Percentiles rank a stretch among this genome's conserved stretches.
phyloP scores from a whole-genome alignment of 2,329 filamentous ascomycete species.

The Xylariales sp. region DNA sequence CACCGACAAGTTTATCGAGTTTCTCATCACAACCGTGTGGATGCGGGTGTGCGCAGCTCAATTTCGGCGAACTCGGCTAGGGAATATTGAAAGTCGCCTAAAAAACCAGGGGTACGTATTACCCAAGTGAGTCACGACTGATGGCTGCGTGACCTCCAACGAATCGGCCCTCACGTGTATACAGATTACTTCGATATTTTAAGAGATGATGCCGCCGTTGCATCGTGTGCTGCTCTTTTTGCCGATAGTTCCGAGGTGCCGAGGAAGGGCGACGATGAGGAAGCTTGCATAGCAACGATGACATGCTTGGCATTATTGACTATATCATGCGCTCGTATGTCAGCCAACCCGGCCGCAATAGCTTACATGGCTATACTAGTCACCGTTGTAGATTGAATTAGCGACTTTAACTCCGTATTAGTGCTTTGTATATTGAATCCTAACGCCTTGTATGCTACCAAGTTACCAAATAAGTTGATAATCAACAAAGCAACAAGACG shows the following conservation, averaged over 20 bases:
- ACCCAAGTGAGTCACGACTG: conserved; percentile 9
- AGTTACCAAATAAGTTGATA: too few relatives aligned
- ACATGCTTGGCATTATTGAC: too few relatives aligned
- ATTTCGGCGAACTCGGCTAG: background rate
- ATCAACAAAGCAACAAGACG: too few relatives aligned
- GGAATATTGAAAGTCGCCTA: background rate
- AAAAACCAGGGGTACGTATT: conserved; percentile 6
- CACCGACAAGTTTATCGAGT: background rate
- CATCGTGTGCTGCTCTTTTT: background rate
- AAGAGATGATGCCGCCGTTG: background rate
- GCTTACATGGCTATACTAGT: too few relatives aligned
- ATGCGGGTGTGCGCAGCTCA: background rate
- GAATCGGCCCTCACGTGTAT: background rate
- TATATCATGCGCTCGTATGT: too few relatives aligned
- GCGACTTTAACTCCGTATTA: too few relatives aligned
- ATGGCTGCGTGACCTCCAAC: background rate
- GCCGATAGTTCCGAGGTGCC: background rate
- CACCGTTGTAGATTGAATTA: too few relatives aligned
- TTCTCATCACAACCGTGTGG: conserved; percentile 6
- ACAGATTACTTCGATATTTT: background rate
- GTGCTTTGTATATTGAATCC: too few relatives aligned
- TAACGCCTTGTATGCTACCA: too few relatives aligned
- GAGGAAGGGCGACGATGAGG: too few relatives aligned
- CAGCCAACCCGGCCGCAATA: too few relatives aligned
- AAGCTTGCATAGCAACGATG: too few relatives aligned